Percentiles rank a stretch among this genome's conserved stretches.
These are phyloP conservation scores for Strobilomyces confusus DNA, from an alignment of 768 basidiomycete genomes.

Conservation along the genomic window DNA sequence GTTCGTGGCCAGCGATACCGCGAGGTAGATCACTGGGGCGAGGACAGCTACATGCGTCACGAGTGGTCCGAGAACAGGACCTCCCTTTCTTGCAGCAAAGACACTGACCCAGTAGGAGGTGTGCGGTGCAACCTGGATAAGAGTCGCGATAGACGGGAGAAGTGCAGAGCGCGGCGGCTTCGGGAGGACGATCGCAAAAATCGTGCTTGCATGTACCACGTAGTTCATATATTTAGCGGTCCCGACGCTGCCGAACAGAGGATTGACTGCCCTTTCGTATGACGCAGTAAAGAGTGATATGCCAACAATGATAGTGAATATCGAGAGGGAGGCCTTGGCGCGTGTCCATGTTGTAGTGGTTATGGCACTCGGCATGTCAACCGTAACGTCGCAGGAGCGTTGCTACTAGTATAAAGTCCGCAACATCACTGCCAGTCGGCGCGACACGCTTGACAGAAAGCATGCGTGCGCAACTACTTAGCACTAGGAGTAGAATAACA, in stretches of 20 bases:
- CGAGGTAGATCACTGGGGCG: constrained; percentile 51
- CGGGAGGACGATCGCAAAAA: constrained; percentile 31
- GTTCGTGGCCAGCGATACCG: constrained; percentile 43
- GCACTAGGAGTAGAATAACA: too few relatives aligned
- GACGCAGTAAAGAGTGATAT: constrained; percentile 58
- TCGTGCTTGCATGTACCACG: constrained; percentile 35
- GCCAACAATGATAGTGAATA: constrained; percentile 26
- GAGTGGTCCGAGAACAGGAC: constrained; percentile 55
- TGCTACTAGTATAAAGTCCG: too few relatives aligned
- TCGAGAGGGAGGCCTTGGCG: constrained; percentile 18
- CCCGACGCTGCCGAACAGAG: constrained; percentile 63
- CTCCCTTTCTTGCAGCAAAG: constrained; percentile 50
- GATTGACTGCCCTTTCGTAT: constrained; percentile 62
- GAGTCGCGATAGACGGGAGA: constrained; percentile 34
- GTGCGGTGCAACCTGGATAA: constrained; percentile 49
- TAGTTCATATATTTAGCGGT: constrained; percentile 47
- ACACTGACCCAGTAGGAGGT: constrained; percentile 66
- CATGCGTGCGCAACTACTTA: too few relatives aligned
- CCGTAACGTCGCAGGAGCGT: too few relatives aligned
- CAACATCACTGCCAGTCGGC: too few relatives aligned
- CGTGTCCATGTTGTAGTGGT: constrained; percentile 9
- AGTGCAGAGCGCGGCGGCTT: constrained; percentile 24
- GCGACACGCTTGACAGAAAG: too few relatives aligned
- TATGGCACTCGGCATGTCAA: background rate
- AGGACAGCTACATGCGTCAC: constrained; percentile 55